These are phyloP conservation scores for Suhomyces panamericanus DNA, from an alignment of 1,139 yeast genomes.

Conservation along the genomic window DNA sequence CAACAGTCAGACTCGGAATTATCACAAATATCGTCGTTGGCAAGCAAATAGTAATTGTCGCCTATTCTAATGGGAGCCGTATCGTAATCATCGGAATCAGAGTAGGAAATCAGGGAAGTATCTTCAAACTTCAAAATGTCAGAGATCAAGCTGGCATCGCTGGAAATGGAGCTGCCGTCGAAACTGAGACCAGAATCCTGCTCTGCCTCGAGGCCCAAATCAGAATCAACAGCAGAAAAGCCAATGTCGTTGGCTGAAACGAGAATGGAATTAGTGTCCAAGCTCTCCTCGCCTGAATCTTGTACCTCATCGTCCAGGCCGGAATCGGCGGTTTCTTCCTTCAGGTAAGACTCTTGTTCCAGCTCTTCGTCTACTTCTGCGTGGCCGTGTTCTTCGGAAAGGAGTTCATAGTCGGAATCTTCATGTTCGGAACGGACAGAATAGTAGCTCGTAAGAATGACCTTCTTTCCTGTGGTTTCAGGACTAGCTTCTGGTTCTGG, in stretches of 20 bases:
- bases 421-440: background rate
- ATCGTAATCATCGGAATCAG: slow-evolving; percentile 3
- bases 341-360: background rate
- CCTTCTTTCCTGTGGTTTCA: background rate
- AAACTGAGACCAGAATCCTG: slow-evolving; percentile 4
- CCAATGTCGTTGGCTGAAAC: background rate
- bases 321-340: background rate
- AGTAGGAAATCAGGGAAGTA: background rate
- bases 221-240: background rate
- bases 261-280: background rate
- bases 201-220: background rate
- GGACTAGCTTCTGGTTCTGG: background rate
- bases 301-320: background rate
- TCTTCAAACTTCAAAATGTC: slow-evolving; percentile 4
- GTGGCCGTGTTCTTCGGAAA: background rate
- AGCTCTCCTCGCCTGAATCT: background rate
- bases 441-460: background rate
- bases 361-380: background rate
- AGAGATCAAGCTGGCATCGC: slow-evolving; percentile 7
- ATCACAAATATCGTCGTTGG: background rate
- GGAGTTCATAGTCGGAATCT: background rate
- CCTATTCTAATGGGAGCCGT: slow-evolving; percentile 3
- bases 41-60: slow-evolving; percentile 1
- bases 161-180: slow-evolving; percentile 2
- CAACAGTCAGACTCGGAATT: slow-evolving; percentile 3